phyloP scores from a whole-genome alignment of 2,329 filamentous ascomycete genomes.

The Neofusicoccum sp. region DNA sequence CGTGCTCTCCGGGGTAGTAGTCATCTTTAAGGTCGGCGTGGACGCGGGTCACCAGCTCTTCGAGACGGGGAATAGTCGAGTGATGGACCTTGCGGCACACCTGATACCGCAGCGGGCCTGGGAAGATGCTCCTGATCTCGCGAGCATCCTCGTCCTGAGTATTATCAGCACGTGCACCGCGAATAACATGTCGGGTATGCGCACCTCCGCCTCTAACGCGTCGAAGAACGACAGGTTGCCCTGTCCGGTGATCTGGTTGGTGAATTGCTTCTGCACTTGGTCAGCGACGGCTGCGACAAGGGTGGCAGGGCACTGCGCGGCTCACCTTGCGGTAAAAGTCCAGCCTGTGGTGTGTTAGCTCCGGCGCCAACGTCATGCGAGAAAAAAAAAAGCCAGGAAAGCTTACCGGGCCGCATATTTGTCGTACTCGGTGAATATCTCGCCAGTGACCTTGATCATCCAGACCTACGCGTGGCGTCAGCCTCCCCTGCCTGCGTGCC shows the following conservation, averaged over 20 bases:
- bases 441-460: constrained; percentile 86
- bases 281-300: not conserved
- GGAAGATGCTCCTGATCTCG: constrained; percentile 90
- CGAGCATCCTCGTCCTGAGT: constrained; percentile 65
- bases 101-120: constrained; percentile 86
- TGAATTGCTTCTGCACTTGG: constrained; percentile 72
- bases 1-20: constrained; percentile 86
- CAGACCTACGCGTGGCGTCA: constrained; percentile 67
- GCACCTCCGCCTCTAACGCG: constrained; percentile 86
- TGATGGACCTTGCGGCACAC: constrained; percentile 91
- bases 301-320: constrained; percentile 7
- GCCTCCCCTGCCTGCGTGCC: constrained; percentile 24
- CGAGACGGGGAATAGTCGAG: constrained; percentile 84
- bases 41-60: constrained; percentile 59
- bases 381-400: constrained; percentile 22
- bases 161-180: constrained; percentile 25
- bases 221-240: constrained; percentile 91
- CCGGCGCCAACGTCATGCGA: constrained; percentile 14
- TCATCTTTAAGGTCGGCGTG: constrained; percentile 74
- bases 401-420: constrained; percentile 80
- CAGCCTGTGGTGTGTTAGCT: constrained; percentile 58
- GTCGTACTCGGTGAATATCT: constrained; percentile 88
- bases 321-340: constrained; percentile 91
- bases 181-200: not conserved
- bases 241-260: constrained; percentile 94